Conservation (phyloP, 176 grass and related monocot genomes). For the Triticum dicoccoides region DNA sequence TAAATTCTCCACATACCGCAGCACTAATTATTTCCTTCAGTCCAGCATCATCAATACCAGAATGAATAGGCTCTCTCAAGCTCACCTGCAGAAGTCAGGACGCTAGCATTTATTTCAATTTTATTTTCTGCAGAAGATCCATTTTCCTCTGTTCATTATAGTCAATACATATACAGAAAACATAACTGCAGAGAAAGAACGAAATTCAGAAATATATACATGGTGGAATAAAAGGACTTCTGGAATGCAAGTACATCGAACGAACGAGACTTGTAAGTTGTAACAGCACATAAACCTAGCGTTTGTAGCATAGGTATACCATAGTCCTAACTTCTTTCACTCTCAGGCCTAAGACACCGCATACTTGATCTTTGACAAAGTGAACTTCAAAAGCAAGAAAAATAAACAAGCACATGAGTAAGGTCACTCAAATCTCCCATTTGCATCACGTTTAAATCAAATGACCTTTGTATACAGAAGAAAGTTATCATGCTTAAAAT, state of each 20-base stretch:
- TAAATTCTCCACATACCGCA: conserved; percentile 53
- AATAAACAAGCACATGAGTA: not conserved
- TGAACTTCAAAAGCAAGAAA: not conserved
- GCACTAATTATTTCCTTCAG: conserved; percentile 87
- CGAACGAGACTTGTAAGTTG: not conserved
- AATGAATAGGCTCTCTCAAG: conserved; percentile 74
- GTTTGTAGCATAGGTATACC: not conserved
- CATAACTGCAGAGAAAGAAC: not conserved
- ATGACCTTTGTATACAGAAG: not conserved
- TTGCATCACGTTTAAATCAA: not conserved
- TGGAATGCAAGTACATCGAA: not conserved
- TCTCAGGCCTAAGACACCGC: not conserved
- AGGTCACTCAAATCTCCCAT: not conserved
- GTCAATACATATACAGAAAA: not conserved
- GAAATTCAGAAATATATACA: not conserved
- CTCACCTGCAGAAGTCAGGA: conserved; percentile 68
- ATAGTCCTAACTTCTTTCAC: not conserved
- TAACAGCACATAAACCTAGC: not conserved
- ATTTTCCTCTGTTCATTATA: not conserved
- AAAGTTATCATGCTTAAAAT: not conserved
- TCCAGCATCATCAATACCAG: conserved; percentile 62
- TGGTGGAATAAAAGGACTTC: not conserved
- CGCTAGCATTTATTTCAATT: conserved; percentile 11
- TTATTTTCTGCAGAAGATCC: not conserved
- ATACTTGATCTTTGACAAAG: not conserved